Base-by-base conservation (phyloP, 208 protist species). In the Acanthamoeba quina region DNA sequence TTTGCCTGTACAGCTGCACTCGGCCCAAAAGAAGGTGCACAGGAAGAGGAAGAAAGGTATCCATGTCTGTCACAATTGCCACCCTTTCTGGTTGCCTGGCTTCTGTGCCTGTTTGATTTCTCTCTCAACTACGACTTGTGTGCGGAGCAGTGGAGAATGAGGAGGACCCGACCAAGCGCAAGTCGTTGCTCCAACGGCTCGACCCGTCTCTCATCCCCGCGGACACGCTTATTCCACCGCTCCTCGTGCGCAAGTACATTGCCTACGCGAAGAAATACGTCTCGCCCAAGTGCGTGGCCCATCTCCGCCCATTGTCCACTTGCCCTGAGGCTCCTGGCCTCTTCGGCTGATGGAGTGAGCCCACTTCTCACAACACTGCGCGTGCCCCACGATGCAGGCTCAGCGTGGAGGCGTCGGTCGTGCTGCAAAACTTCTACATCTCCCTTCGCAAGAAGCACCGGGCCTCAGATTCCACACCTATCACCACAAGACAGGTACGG, bases 191-290 rank as follows among this genome's bases (percentile, higher is more conserved):
- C 5, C 41, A 62, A 24, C 44, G 78, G 13, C 78, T 86, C 49
- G 78, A 86, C 29, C 34, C 78, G 13, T 86, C 78, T 7, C 78
- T 29, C 0, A 62, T 86, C 34, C 49, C 78, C 3, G 41, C 94
- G 0, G 52, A 94, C 72, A 54, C 94, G 24, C 49, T 94, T 29
- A 85, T 96, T 24, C 41, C 92, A 26, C 64, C 82, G 13, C 6
- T 34, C 2, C 37, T 97, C 3, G 11, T 97, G 0, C 52, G 98
- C 70, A 98, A 98, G 93, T 99, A 99, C 74, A 97, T 99, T 52
- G 93, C 78, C 52, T 99, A 99, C 94, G 98, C 97, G 13, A 93
- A 96, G 6, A 94, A 98, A 49, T 97, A 97, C 76, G 96, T 97
- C 10, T 58, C 94, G 7, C 98, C 98, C 17, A 95, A 17, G 95